Base-by-base conservation (phyloP, 176 grass and related monocot genomes). In the Ensete ventricosum region DNA sequence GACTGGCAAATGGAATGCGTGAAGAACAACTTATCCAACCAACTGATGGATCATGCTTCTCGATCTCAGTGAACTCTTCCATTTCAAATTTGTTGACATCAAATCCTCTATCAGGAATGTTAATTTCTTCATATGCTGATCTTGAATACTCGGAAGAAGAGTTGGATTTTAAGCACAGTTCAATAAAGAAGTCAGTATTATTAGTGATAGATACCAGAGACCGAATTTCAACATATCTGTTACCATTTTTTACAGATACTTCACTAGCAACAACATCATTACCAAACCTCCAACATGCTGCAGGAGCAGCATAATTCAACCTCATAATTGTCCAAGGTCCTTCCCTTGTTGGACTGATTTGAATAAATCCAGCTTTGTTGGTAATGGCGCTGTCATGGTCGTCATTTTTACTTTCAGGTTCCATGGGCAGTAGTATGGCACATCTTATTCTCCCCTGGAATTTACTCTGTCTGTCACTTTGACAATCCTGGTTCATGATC, bases 281-380 rank as follows among this genome's bases (percentile, higher is more conserved):
- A 34, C 90, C 88, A 72, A 98, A 89, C 82, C 94, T 92, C 94
- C 90, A 98, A 83, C 94, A 93, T 71, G 88, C 77, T 72, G 87
- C 82, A 83, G 88, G 84, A 26, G 87, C 91, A 79, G 94, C 94
- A 85, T 98, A 98, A 55, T 98, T 98, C 70, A 98, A 75, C 80
- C 89, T 92, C 85, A 98, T 87, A 73, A 67, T 89, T 77, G 94
- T 98, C 94, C 94, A 98, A 50, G 94, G 94, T 27, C 94, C 94
- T 83, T 98, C 94, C 77, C 85, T 98, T 26, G 82, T 82, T 71
- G 94, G 88, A 76, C 94, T 93, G 82, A 98, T 91, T 74, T 98
- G 94, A 81, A 96, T 88, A 84, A 85, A 86, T 57, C 94, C 88
- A 52, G 69, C 73, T 80, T 63, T 98, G 80, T 60, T 87, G 83